Conservation (phyloP, 108 stramenopile genomes). For the Skeletonema costatum region DNA sequence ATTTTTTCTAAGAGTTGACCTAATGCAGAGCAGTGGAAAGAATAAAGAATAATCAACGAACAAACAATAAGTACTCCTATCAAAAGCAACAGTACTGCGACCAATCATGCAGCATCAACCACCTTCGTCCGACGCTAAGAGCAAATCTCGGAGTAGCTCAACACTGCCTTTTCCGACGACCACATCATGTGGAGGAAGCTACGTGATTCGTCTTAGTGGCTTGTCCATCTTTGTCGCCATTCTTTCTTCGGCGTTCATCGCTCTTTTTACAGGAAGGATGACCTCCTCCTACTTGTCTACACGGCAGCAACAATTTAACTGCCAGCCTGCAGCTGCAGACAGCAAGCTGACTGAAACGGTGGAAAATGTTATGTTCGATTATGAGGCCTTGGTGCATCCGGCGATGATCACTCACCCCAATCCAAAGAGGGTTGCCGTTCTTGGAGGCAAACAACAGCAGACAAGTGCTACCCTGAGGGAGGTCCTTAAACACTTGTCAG, state of each 20-base stretch:
- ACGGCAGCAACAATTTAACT: neutral
- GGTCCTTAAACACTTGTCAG: neutral
- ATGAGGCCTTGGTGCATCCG: slow-evolving; percentile 95
- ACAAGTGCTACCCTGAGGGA: neutral
- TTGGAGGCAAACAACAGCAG: slow-evolving; percentile 56
- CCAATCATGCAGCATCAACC: too few relatives aligned
- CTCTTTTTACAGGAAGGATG: neutral
- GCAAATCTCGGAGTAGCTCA: too few relatives aligned
- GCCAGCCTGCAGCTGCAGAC: too few relatives aligned
- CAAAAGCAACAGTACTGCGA: too few relatives aligned
- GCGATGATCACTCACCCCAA: slow-evolving; percentile 86
- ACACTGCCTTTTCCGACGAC: too few relatives aligned
- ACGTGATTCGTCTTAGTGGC: neutral
- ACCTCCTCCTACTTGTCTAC: neutral
- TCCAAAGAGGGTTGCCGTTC: slow-evolving; percentile 88
- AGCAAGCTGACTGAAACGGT: too few relatives aligned
- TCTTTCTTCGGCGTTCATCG: neutral
- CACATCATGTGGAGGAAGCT: neutral
- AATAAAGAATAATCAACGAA: too few relatives aligned
- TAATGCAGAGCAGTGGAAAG: too few relatives aligned
- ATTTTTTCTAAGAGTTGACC: too few relatives aligned
- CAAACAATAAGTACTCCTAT: too few relatives aligned
- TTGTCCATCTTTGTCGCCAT: neutral
- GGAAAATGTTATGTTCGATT: slow-evolving; percentile 37
- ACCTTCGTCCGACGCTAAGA: too few relatives aligned